These are phyloP conservation scores for Saprolegnia parasitica DNA, from an alignment of 352 stramenopile genomes.

Conservation along the genomic window DNA sequence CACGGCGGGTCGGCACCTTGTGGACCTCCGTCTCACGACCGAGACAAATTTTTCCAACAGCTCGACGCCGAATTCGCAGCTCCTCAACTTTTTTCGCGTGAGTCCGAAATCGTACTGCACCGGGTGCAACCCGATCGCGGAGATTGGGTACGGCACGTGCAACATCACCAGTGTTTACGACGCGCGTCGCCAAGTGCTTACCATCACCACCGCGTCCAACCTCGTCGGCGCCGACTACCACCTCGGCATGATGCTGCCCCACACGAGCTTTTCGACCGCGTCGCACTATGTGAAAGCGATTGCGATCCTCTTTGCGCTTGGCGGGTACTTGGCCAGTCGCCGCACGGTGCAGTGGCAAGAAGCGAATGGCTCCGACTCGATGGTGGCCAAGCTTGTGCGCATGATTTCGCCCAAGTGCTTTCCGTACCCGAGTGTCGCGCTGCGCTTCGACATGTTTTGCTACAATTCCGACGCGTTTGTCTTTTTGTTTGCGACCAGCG, in stretches of 20 bases:
- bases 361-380: background rate
- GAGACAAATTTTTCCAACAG: background rate
- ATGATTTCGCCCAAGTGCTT: slow-evolving; percentile 21
- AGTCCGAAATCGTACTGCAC: background rate
- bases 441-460: slow-evolving; percentile 27
- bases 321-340: background rate
- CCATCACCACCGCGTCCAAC: background rate
- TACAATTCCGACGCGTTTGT: slow-evolving; percentile 22
- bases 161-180: background rate
- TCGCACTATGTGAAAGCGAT: background rate
- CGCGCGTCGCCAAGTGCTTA: background rate
- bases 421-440: slow-evolving; percentile 12
- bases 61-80: too few species aligned
- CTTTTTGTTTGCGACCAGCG: background rate
- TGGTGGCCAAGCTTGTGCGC: background rate
- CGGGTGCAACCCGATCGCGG: background rate
- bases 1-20: background rate
- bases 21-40: background rate
- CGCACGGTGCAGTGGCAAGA: slow-evolving; percentile 2
- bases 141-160: slow-evolving; percentile 1
- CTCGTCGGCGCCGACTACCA: background rate
- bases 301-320: background rate
- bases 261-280: background rate
- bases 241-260: background rate
- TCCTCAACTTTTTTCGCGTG: background rate